Evolutionary conservation across 108 stramenopile genomes (phyloP).

Genomic region (Skeletonema tropicum): DNA sequence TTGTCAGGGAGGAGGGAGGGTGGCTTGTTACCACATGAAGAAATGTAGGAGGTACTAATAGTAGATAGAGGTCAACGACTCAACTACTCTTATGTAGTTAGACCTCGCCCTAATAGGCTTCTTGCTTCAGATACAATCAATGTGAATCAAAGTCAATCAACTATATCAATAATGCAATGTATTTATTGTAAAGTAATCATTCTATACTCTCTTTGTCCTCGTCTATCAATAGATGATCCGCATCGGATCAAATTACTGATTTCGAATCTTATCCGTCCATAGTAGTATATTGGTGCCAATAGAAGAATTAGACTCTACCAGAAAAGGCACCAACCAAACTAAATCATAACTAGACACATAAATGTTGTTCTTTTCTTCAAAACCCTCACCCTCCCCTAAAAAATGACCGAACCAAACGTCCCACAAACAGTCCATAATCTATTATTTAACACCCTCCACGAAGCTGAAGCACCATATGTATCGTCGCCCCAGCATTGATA

Average conservation of each 20-base stretch:
- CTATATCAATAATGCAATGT: not conserved
- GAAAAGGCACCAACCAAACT: too few relatives aligned
- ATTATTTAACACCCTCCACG: conserved; percentile 78
- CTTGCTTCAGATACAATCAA: not conserved
- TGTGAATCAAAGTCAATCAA: too few relatives aligned
- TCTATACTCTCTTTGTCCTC: not conserved
- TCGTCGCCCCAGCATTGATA: conserved; percentile 96
- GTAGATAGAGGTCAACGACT: too few relatives aligned
- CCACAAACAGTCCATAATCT: not conserved
- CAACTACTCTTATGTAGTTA: too few relatives aligned
- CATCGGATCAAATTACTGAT: not conserved
- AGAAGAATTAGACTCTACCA: not conserved
- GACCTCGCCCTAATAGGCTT: too few relatives aligned
- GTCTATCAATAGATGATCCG: not conserved
- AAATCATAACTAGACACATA: too few relatives aligned
- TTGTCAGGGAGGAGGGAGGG: not conserved
- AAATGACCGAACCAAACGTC: too few relatives aligned
- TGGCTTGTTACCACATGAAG: too few relatives aligned
- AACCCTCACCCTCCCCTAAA: not conserved
- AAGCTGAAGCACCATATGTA: conserved; percentile 99
- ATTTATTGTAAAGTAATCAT: not conserved
- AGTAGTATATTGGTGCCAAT: not conserved
- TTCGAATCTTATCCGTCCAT: not conserved
- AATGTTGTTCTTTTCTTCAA: not conserved
- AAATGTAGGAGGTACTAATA: too few relatives aligned